phyloP scores from a whole-genome alignment of 495 filamentous ascomycete species.

The Cenococcum geophilum region DNA sequence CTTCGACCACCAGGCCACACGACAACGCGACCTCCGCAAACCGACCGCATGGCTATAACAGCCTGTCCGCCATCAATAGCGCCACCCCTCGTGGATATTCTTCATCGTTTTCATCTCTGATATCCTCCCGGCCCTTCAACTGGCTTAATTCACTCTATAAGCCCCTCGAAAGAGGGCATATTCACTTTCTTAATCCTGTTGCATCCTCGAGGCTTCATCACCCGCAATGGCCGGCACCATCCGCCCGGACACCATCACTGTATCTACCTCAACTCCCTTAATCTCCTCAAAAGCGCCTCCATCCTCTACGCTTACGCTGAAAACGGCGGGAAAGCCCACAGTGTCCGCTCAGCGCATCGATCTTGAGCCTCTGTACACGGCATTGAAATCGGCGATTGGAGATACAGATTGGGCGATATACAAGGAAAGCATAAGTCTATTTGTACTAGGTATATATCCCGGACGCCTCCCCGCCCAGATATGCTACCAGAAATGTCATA shows the following conservation, averaged over 20 bases:
- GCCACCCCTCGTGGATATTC: background rate
- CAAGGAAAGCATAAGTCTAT: constrained; percentile 73
- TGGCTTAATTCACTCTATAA: background rate
- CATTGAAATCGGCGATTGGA: constrained; percentile 71
- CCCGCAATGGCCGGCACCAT: constrained; percentile 26
- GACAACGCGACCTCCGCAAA: background rate
- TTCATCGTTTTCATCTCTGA: background rate
- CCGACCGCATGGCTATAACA: background rate
- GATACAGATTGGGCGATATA: constrained; percentile 79
- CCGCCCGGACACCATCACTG: constrained; percentile 21
- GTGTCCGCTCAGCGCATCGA: constrained; percentile 64
- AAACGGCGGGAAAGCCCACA: constrained; percentile 21
- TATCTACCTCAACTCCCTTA: constrained; percentile 17
- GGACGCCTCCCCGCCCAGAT: constrained; percentile 13
- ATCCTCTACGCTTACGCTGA: constrained; percentile 13
- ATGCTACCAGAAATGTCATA: constrained; percentile 8
- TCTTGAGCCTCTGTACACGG: constrained; percentile 80
- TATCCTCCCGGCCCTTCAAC: background rate
- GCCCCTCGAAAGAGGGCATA: background rate
- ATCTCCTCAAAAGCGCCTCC: constrained; percentile 31
- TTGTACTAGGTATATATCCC: constrained; percentile 65
- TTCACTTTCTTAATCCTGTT: background rate
- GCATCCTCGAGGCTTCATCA: background rate
- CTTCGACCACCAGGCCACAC: too few species aligned
- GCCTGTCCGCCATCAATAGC: background rate